Base-by-base conservation (phyloP, 2,329 filamentous ascomycete genomes). In the Phoma sp. region DNA sequence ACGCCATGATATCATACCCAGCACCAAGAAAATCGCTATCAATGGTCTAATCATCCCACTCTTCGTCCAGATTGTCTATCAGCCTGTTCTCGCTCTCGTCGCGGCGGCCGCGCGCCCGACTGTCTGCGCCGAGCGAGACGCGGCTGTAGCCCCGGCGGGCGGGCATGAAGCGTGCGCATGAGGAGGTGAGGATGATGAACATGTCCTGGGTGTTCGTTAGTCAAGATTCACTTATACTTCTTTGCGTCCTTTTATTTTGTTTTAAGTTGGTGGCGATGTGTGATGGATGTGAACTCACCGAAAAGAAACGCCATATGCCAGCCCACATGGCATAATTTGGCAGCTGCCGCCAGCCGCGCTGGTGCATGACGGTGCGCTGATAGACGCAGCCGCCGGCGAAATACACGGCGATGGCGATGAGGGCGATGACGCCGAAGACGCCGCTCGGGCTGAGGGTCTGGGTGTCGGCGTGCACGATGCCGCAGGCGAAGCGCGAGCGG, bases 281-380 rank as follows among this genome's bases (percentile, higher is more conserved):
- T n/a, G n/a, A n/a, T n/a, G n/a, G n/a, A n/a, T n/a, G n/a, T n/a
- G n/a, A n/a, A n/a, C n/a, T n/a, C 84, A 95, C 93, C 81, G 84
- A 89, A 67, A 96, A 78, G 73, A 96, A 96, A 64, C 84, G 87
- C 77, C 90, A 87, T 58, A 97, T 90, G 48, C 92, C 89, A 25
- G 91, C 87, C 95, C 95, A 99, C 64, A 97, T 84, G 65, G 85
- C 87, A 78, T 95, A 97, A 78, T 99, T 98, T 47, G 95, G 95
- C 64, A 97, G 80, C 75, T 99, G 95, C 64, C 91, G 86, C 95
- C 93, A 98, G 40, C 95, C 95, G 58, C 95, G 84, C 66, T 96
- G 92, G 74, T 99, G 91, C 77, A 93, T 89, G 53, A 99, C 93
- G 26, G 92, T 96, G 55, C 95, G 87, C 76, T 97, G 93, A 80